Evolutionary conservation across 345 rosid species (phyloP).

Genomic region (Limnanthes douglasii): DNA sequence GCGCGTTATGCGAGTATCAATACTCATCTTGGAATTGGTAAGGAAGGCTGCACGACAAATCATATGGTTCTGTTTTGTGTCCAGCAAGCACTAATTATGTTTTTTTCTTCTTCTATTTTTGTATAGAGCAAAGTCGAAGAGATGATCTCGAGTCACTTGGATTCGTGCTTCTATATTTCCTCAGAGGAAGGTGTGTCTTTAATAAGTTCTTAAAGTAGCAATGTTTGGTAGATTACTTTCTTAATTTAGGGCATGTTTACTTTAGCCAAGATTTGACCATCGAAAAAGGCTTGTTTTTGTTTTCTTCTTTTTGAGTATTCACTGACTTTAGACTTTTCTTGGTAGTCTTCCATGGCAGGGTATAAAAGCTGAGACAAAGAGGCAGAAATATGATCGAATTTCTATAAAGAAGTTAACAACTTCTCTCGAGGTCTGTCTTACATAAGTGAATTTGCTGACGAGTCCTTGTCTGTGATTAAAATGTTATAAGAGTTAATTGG

Average conservation of each 20-base stretch:
- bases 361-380: conserved; percentile 71
- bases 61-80: not conserved
- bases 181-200: conserved; percentile 73
- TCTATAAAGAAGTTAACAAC: conserved; percentile 81
- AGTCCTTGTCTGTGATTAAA: not conserved
- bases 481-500: not conserved
- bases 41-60: conserved; percentile 8
- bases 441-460: not conserved
- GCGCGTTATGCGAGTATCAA: conserved; percentile 97
- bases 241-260: not conserved
- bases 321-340: conserved; percentile 9
- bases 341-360: conserved; percentile 95
- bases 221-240: not conserved
- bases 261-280: no score
- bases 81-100: not conserved
- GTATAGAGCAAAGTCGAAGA: conserved; percentile 63
- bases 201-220: conserved; percentile 1
- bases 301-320: conserved; percentile 7
- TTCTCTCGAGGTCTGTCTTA: conserved; percentile 60
- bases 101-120: conserved; percentile 1
- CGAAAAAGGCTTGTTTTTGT: no score
- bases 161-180: conserved; percentile 58
- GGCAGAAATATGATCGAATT: conserved; percentile 80
- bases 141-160: conserved; percentile 78
- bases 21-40: conserved; percentile 98